These are phyloP conservation scores for Dothideomycetes sp. DNA, from an alignment of 2,329 filamentous ascomycete species.

Conservation along the genomic window DNA sequence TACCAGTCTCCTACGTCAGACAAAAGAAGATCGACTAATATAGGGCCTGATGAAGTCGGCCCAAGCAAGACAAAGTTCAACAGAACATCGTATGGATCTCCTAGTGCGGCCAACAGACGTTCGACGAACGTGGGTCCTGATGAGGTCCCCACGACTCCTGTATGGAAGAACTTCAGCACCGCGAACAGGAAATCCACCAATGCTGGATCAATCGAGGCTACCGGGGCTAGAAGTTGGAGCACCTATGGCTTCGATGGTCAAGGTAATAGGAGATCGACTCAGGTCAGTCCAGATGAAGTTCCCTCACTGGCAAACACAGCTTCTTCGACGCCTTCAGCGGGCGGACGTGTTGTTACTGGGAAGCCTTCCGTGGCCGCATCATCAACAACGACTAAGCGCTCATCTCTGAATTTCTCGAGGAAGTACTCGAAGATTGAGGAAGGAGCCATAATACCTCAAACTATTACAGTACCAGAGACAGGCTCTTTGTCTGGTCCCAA, in stretches of 20 bases:
- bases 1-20: neutral
- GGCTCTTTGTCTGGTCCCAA: no score
- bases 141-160: no score
- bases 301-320: neutral
- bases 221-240: neutral
- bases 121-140: neutral
- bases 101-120: neutral
- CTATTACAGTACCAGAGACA: neutral
- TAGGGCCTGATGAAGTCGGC: neutral
- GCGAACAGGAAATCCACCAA: no score
- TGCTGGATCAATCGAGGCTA: neutral
- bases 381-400: neutral
- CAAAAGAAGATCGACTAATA: neutral
- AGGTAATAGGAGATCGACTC: neutral
- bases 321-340: conserved; percentile 1
- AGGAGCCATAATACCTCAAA: neutral
- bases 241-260: no score
- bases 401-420: neutral
- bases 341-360: no score
- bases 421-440: neutral
- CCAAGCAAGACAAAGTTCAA: neutral
- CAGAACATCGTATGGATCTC: neutral
- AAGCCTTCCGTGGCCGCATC: no score
- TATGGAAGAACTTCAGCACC: no score
- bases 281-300: neutral